These are phyloP conservation scores for Aquilaria sinensis DNA, from an alignment of 345 rosid species.

Conservation along the genomic window DNA sequence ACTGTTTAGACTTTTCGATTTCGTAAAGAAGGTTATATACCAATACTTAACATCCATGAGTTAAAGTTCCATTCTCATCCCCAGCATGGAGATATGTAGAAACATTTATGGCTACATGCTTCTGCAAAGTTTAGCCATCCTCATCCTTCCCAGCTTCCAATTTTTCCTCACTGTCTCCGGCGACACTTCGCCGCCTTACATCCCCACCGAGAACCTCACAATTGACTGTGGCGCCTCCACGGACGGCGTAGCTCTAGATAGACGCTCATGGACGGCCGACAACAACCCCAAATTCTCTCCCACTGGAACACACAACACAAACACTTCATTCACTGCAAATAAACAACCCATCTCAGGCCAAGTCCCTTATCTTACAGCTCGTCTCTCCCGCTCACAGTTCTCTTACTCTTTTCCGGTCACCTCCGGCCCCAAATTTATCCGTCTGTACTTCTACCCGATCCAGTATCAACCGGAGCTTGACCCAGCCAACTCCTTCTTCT, in stretches of 20 bases:
- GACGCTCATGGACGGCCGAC: conserved; percentile 11
- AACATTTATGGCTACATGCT: no score
- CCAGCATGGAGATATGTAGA: no score
- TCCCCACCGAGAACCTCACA: conserved; percentile 5
- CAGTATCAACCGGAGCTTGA: conserved; percentile 10
- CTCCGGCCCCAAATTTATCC: conserved; percentile 22
- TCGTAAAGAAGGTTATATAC: no score
- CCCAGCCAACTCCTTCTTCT: conserved; percentile 2
- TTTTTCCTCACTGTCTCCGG: neutral
- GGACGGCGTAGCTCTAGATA: neutral
- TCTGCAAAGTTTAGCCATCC: no score
- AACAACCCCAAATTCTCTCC: conserved; percentile 4
- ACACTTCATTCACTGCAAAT: neutral
- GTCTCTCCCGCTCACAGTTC: conserved; percentile 19
- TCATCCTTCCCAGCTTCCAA: no score
- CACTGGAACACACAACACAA: neutral
- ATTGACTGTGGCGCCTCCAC: conserved; percentile 9
- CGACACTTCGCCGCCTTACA: conserved; percentile 1
- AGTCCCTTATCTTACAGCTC: conserved; percentile 24
- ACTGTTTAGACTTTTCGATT: no score
- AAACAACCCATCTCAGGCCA: neutral
- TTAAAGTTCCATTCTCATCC: no score
- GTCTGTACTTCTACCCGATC: conserved; percentile 23
- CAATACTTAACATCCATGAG: no score
- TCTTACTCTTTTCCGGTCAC: conserved; percentile 15